Evolutionary conservation across 176 grass and related monocot species (phyloP).

Genomic region (Musa beccarii): DNA sequence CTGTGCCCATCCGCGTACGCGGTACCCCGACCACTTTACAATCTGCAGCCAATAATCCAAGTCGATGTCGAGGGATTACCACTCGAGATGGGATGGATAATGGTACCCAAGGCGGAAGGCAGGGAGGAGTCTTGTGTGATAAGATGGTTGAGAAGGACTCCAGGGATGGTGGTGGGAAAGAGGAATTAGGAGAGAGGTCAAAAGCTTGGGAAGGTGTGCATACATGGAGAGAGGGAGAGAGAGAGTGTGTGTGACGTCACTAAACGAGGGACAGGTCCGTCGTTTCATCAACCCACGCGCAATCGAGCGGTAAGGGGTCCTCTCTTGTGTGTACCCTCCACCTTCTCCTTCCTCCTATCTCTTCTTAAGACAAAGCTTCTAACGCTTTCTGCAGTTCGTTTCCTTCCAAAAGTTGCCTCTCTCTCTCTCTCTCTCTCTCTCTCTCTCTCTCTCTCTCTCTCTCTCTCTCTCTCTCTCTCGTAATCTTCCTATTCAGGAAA

Average conservation of each 20-base stretch:
- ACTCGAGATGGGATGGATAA: background rate
- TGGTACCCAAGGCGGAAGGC: background rate
- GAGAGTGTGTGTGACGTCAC: conserved; percentile 24
- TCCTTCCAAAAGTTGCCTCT: conserved; percentile 12
- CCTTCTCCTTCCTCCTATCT: conserved; percentile 1
- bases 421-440: background rate
- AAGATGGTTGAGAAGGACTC: background rate
- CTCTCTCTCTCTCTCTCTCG: background rate
- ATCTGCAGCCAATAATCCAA: background rate
- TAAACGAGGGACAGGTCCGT: conserved; percentile 24
- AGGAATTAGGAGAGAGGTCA: background rate
- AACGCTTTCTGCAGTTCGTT: conserved; percentile 9
- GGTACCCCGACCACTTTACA: background rate
- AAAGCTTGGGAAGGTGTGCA: background rate
- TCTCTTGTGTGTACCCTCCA: conserved; percentile 1
- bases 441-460: background rate
- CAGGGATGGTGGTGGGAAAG: background rate
- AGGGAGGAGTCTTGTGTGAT: background rate
- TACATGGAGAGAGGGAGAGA: background rate
- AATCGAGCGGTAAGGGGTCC: conserved; percentile 31
- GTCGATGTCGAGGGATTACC: background rate
- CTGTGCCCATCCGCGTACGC: background rate
- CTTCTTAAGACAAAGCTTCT: conserved; percentile 5
- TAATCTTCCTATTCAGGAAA: too few species aligned
- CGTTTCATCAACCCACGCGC: conserved; percentile 55